Conservation (phyloP, 495 filamentous ascomycete species). For the Neurospora pannonica region DNA sequence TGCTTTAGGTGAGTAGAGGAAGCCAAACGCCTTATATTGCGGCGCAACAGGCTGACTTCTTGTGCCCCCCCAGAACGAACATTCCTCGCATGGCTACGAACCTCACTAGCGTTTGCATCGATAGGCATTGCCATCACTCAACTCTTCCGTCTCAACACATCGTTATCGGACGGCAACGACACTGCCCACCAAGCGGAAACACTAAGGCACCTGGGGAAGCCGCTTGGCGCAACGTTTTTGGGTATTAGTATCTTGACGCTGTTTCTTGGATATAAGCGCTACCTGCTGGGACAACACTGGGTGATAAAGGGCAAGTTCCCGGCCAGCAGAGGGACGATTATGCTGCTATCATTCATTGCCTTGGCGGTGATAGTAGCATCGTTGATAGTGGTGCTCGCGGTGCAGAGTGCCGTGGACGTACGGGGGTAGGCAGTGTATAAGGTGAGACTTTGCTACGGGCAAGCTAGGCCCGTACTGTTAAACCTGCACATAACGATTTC, state of each 20-base stretch:
- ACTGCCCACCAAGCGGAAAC: conserved; percentile 17
- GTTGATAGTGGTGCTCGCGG: conserved; percentile 60
- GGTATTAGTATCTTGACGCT: conserved; percentile 78
- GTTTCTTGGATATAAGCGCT: conserved; percentile 63
- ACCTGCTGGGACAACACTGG: conserved; percentile 66
- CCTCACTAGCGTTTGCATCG: conserved; percentile 88
- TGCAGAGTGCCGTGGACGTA: conserved; percentile 35
- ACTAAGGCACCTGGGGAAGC: conserved; percentile 80
- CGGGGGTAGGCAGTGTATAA: neutral
- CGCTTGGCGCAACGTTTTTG: conserved; percentile 87
- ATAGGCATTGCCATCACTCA: conserved; percentile 97
- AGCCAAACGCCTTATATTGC: neutral
- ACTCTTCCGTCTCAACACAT: conserved; percentile 84
- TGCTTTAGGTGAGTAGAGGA: conserved; percentile 61
- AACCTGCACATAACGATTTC: too few relatives aligned
- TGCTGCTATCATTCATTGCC: conserved; percentile 63
- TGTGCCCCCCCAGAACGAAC: conserved; percentile 62
- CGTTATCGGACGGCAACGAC: conserved; percentile 31
- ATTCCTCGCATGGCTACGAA: conserved; percentile 94
- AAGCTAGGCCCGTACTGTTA: neutral
- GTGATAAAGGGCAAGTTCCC: conserved; percentile 90
- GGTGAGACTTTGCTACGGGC: neutral
- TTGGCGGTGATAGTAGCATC: conserved; percentile 60
- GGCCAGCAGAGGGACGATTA: conserved; percentile 77
- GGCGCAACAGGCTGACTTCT: conserved; percentile 8